A percentile compares a stretch with the other conserved stretches of the same genome.
Conservation (phyloP, 2,329 filamentous ascomycete species). For the Penicillium sp. region DNA sequence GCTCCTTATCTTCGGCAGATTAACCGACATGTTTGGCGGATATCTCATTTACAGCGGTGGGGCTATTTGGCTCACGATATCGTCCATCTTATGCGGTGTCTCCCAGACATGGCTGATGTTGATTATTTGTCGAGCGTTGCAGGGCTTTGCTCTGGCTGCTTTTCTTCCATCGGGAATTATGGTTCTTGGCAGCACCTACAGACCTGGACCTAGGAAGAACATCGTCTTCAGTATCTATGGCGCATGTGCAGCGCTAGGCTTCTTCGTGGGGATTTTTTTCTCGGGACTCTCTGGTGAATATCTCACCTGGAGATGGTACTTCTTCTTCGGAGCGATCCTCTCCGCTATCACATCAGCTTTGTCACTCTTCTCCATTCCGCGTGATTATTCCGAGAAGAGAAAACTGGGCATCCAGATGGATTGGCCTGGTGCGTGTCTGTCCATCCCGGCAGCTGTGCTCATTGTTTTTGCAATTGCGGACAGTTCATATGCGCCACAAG, state of each 20-base stretch:
- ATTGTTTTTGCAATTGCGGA: conserved; percentile 75
- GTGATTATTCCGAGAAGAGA: conserved; percentile 37
- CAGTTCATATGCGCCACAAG: conserved; percentile 64
- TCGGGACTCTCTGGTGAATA: conserved; percentile 59
- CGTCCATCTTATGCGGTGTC: conserved; percentile 70
- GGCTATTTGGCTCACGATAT: conserved; percentile 62
- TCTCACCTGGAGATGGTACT: conserved; percentile 65
- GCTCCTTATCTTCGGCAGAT: conserved; percentile 55
- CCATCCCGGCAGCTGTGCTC: conserved; percentile 65
- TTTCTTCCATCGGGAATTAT: conserved; percentile 69
- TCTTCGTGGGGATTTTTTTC: conserved; percentile 62
- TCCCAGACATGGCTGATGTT: conserved; percentile 67
- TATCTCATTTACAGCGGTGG: conserved; percentile 65
- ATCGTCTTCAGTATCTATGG: conserved; percentile 63
- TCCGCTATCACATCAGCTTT: conserved; percentile 47
- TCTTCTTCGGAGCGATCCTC: conserved; percentile 63
- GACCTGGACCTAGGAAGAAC: conserved; percentile 69
- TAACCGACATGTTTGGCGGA: conserved; percentile 63
- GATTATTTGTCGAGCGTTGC: conserved; percentile 70
- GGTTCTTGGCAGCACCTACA: conserved; percentile 63
- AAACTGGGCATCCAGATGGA: conserved; percentile 61
- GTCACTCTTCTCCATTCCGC: conserved; percentile 51
- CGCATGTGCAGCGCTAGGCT: conserved; percentile 51
- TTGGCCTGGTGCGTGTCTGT: conserved; percentile 62
- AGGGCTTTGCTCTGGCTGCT: conserved; percentile 71